Base-by-base conservation (phyloP, 164 flowering plant species). In the Vitis riparia region DNA sequence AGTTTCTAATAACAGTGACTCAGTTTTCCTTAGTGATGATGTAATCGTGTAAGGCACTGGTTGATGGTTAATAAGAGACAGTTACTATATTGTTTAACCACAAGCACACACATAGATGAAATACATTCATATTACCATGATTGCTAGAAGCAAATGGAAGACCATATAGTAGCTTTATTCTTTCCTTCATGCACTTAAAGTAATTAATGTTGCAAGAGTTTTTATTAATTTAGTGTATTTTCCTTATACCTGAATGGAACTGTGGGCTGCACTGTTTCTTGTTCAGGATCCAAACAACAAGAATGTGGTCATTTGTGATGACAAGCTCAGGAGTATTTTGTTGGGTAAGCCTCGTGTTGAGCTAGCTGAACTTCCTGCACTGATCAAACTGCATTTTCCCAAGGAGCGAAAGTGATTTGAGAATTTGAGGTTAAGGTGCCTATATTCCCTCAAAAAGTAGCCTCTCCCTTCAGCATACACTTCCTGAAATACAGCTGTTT, bases 381-480 rank as follows among this genome's bases (percentile, higher is more conserved):
- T 93, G 68, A 75, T 93, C 84, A 93, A 91, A 80, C 79, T 91
- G 74, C 97, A 91, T 79, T 93, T 95, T 67, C 98, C 97, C 6
- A 93, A 89, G 78, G 75, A 37, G 58, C 84, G 84, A n/a, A 87
- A 86, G 81, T 89, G 72, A 67, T 27, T 47, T 32, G 13, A 7
- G 47, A 44, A 58, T 23, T 9, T 23, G 16, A 59, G 49, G 67
- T 55, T n/a, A 48, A n/a, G 60, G 57, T 57, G 60, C 19, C 51
- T 53, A 10, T 32, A 55, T 60, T 60, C n/a, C 61, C 51, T 19
- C 6, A 37, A 15, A n/a, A 37, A 32, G 12, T 63, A 15, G 29
- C 30, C 47, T 37, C 44, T 37, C 44, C 7, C 7, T 6, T 37
- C 44, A 32, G 44, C 0, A 37, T 37, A 37, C 0, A 17, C 30